Base-by-base conservation (phyloP, 73 alveolate genomes). In the Symbiodinium natans region DNA sequence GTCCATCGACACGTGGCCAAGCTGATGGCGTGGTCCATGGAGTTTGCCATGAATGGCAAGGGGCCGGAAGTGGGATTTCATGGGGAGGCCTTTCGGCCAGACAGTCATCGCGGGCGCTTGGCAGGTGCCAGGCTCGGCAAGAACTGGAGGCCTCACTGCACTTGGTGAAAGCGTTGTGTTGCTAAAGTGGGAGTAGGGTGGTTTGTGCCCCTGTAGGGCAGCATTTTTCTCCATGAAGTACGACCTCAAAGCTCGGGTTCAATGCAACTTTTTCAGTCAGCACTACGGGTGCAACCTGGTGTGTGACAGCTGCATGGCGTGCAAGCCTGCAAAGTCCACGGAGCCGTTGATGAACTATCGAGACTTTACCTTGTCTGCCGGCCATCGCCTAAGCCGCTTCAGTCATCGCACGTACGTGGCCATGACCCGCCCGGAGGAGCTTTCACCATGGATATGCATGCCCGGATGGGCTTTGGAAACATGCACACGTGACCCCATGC, bases 181-280 rank as follows among this genome's bases (percentile, higher is more conserved):
- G n/a, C n/a, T n/a, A n/a, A n/a, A n/a, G n/a, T n/a, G n/a, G n/a
- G n/a, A n/a, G n/a, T n/a, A n/a, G n/a, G n/a, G n/a, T n/a, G n/a
- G n/a, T n/a, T n/a, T n/a, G n/a, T n/a, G n/a, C n/a, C n/a, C n/a
- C n/a, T n/a, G n/a, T n/a, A n/a, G 83, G 94, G 94, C 42, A 1
- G 94, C 86, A 9, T 87, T 38, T 48, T 87, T 87, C 41, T 54
- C 73, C 5, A 56, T 63, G 43, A 36, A 63, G 33, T 54, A 13
- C 31, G 94, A 87, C 42, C 31, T 56, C 39, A 87, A 87, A 38
- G 94, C 94, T 5, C 34, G 94, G 21, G 63, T 59, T 11, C 94
- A 87, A 27, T 59, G 86, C 85, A 54, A 87, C 94, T 59, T 56
- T 11, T 87, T 87, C 42, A 52, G 25, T 1, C 27, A 85, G 15